Conservation (phyloP, 1,284 basidiomycete genomes). For the Ceratorhiza oryzae-sativae region DNA sequence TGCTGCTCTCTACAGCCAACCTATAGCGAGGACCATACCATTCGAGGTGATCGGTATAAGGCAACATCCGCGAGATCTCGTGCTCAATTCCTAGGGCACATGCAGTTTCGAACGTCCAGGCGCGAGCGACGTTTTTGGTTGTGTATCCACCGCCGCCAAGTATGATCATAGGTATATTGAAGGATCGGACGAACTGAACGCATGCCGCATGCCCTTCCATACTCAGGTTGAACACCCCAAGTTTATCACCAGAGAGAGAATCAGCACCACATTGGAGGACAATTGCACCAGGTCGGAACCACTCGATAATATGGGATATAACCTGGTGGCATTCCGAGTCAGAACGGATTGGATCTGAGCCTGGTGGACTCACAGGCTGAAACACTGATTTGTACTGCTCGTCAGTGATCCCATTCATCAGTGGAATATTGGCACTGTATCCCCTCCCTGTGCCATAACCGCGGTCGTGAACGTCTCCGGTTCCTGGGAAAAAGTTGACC, state of each 20-base stretch:
- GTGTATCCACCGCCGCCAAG: slow-evolving; percentile 98
- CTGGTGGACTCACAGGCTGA: slow-evolving; percentile 72
- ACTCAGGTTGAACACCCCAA: slow-evolving; percentile 95
- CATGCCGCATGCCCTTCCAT: slow-evolving; percentile 96
- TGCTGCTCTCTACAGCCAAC: slow-evolving; percentile 88
- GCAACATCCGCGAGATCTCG: slow-evolving; percentile 80
- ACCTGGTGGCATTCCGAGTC: slow-evolving; percentile 61
- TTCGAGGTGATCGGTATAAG: slow-evolving; percentile 97
- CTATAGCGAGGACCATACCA: slow-evolving; percentile 98
- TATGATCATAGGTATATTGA: slow-evolving; percentile 88
- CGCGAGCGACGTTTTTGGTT: slow-evolving; percentile 91
- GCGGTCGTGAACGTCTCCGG: slow-evolving; percentile 84
- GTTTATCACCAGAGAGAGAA: slow-evolving; percentile 92
- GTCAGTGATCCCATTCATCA: slow-evolving; percentile 94
- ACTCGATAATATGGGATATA: slow-evolving; percentile 86
- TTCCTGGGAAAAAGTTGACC: slow-evolving; percentile 94
- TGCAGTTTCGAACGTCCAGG: slow-evolving; percentile 98
- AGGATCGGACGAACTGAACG: slow-evolving; percentile 84
- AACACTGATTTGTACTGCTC: slow-evolving; percentile 83
- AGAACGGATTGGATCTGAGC: not conserved
- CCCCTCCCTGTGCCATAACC: slow-evolving; percentile 88
- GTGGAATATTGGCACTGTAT: slow-evolving; percentile 92
- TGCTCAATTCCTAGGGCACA: slow-evolving; percentile 86
- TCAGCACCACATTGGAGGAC: slow-evolving; percentile 97
- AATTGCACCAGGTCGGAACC: slow-evolving; percentile 88